Evolutionary conservation across 2,329 filamentous ascomycete genomes (phyloP).

Genomic region (Corynespora cassiicola): DNA sequence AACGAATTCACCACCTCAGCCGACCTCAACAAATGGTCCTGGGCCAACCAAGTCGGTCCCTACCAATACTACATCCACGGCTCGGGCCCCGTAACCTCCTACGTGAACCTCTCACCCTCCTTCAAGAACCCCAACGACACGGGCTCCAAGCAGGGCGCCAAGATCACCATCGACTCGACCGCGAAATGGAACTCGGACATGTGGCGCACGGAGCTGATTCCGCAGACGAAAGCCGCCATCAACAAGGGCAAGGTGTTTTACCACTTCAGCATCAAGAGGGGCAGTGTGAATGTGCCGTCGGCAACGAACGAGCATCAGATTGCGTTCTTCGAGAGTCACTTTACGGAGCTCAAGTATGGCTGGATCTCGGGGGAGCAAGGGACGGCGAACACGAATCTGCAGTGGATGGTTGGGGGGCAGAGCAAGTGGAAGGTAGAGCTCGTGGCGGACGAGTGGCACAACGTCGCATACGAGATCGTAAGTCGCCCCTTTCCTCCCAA

Average conservation of each 20-base stretch:
- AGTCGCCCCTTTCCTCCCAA: constrained; percentile 20
- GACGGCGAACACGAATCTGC: constrained; percentile 61
- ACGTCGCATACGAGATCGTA: constrained; percentile 74
- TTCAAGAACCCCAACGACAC: constrained; percentile 72
- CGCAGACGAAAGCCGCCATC: constrained; percentile 70
- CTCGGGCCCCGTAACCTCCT: constrained; percentile 59
- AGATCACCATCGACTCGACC: constrained; percentile 69
- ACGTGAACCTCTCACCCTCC: constrained; percentile 65
- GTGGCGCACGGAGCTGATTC: constrained; percentile 77
- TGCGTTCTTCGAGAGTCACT: constrained; percentile 71
- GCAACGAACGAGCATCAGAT: constrained; percentile 72
- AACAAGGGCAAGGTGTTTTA: constrained; percentile 73
- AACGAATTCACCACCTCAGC: constrained; percentile 62
- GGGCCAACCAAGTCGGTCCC: constrained; percentile 70
- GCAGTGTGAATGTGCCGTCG: constrained; percentile 65
- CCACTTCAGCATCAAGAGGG: constrained; percentile 72
- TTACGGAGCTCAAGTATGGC: constrained; percentile 76
- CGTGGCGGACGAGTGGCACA: constrained; percentile 72
- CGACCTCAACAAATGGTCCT: constrained; percentile 69
- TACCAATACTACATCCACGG: constrained; percentile 84
- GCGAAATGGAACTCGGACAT: constrained; percentile 78
- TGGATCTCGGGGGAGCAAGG: constrained; percentile 60
- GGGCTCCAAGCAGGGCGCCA: constrained; percentile 67
- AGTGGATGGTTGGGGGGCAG: constrained; percentile 68
- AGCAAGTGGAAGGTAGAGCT: constrained; percentile 70